Conservation (phyloP, 2,329 filamentous ascomycete genomes). For the Pseudogymnoascus sp. region DNA sequence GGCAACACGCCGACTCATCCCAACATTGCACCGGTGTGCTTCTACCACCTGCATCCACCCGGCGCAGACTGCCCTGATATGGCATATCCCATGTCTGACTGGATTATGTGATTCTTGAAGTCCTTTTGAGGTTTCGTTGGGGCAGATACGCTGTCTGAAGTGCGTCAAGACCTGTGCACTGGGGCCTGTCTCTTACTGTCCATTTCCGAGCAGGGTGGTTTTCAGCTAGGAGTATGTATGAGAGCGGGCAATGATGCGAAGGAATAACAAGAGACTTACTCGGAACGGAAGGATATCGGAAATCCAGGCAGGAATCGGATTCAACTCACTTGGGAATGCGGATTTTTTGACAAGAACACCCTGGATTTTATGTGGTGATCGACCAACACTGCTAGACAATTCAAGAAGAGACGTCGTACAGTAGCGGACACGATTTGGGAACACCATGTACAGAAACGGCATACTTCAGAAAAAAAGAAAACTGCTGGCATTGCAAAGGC, state of each 20-base stretch:
- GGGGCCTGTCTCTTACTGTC: background rate
- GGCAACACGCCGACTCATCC: background rate
- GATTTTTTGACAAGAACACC: background rate
- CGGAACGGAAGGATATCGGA: background rate
- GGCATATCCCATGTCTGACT: background rate
- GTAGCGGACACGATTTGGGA: background rate
- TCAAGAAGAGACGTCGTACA: background rate
- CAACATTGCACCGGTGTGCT: background rate
- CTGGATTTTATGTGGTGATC: background rate
- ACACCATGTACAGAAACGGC: background rate
- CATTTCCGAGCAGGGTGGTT: background rate
- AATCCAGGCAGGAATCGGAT: background rate
- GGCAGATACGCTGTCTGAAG: no score
- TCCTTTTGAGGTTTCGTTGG: background rate
- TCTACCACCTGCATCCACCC: background rate
- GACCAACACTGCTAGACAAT: no score
- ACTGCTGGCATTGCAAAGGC: conserved; percentile 4
- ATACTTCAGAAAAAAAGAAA: background rate
- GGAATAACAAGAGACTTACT: background rate
- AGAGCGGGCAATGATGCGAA: background rate
- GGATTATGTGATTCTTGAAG: background rate
- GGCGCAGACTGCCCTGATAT: background rate
- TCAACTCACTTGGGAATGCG: background rate
- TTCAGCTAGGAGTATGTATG: background rate
- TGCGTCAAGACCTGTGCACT: background rate